Conservation (phyloP, 1,284 basidiomycete species). For the Lignosus rhinocerotis region DNA sequence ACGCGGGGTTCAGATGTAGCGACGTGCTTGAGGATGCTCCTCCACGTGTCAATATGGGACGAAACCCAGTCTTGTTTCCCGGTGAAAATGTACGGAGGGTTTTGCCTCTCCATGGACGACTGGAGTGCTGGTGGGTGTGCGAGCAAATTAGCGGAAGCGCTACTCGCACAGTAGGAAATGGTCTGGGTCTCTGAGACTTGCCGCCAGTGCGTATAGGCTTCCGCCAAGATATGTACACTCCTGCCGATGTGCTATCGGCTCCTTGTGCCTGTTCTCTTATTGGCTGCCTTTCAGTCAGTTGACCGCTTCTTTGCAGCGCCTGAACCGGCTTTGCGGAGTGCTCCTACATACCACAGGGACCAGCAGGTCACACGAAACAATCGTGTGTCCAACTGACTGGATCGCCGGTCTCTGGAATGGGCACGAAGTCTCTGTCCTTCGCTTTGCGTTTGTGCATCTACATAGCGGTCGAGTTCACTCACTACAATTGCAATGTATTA, state of each 20-base stretch:
- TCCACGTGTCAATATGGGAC: constrained; percentile 45
- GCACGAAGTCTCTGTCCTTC: too few species aligned
- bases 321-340: background rate
- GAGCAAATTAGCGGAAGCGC: background rate
- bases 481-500: background rate
- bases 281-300: background rate
- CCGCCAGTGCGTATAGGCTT: background rate
- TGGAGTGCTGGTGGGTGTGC: background rate
- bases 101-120: background rate
- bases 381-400: too few species aligned
- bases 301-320: background rate
- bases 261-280: background rate
- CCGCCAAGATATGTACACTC: background rate
- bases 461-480: background rate
- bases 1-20: constrained; percentile 40
- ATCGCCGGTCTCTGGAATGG: too few species aligned
- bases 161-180: background rate
- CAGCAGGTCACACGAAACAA: too few species aligned
- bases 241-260: background rate
- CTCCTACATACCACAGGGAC: background rate
- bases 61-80: constrained; percentile 59
- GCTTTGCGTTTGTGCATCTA: too few species aligned
- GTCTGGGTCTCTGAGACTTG: background rate
- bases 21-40: constrained; percentile 40
- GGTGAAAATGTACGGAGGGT: constrained; percentile 40